Base-by-base conservation (phyloP, 495 filamentous ascomycete species). In the Evansstolkia leycettana region DNA sequence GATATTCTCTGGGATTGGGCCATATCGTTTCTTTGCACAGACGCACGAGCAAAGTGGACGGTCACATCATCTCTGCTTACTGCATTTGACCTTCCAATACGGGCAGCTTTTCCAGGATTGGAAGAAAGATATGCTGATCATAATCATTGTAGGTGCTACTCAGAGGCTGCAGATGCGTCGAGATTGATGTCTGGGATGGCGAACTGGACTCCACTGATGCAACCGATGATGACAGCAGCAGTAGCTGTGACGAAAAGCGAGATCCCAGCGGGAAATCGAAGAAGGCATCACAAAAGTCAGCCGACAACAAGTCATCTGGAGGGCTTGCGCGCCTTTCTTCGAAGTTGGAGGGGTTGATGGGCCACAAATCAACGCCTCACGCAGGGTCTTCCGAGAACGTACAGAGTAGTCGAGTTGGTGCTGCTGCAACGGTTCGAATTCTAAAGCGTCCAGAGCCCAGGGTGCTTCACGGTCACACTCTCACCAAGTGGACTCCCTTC, bases 121-220 rank as follows among this genome's bases (percentile, higher is more conserved):
- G 20, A 23, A 29, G 28, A n/a, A 5, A 29, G 5, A 15, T 6
- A n/a, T 4, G 28, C 28, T 29, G 17, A 16, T 8, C 11, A 9
- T 7, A 19, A 10, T 24, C 23, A 18, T 34, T 19, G 25, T 43
- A 80, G 74, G 74, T 73, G 11, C 72, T 95, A 23, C 57, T 77
- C 7, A 70, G 77, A 15, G 85, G 89, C n/a, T 90, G 89, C 42
- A 76, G 89, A 12, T 94, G 85, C 40, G 83, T 95, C 34, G 89
- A 95, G 60, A 86, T 96, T 40, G 89, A 96, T 47, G 85, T 94
- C 6, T 94, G 87, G 84, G 83, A 96, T 51, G 89, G 88, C 9
- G 75, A 85, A 27, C 37, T 52, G 5, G 55, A 56, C 13, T 59
- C 60, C 12, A 65, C 48, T 12, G 46, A 40, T 30, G 23, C 40